Conservation (phyloP, 1,139 yeast genomes). For the Geotrichum restrictum region DNA sequence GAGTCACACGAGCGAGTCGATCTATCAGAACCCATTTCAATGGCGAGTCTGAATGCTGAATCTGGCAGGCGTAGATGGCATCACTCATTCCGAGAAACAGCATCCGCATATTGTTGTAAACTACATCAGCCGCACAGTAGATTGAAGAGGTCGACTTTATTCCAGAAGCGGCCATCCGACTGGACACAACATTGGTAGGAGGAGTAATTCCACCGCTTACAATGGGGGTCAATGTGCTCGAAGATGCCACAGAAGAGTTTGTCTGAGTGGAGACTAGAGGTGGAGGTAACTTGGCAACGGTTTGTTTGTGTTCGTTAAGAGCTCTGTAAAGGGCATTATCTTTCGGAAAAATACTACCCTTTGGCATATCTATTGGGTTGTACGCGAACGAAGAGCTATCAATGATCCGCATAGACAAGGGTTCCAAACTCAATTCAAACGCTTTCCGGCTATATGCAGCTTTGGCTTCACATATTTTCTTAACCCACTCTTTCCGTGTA, state of each 20-base stretch:
- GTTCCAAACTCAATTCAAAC: conserved; percentile 8
- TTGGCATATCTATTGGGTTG: conserved; percentile 8
- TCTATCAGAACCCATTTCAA: conserved; percentile 17
- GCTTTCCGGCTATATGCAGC: conserved; percentile 9
- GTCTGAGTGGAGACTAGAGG: neutral
- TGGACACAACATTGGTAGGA: neutral
- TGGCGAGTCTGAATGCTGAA: conserved; percentile 6
- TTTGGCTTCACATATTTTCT: conserved; percentile 14
- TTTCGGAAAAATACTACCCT: conserved; percentile 6
- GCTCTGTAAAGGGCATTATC: conserved; percentile 13
- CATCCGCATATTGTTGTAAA: conserved; percentile 8
- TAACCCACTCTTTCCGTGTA: conserved; percentile 19
- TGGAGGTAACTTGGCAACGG: conserved; percentile 1
- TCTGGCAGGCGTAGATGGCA: conserved; percentile 16
- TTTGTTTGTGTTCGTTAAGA: conserved; percentile 8
- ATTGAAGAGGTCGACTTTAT: conserved; percentile 6
- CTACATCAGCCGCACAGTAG: conserved; percentile 15
- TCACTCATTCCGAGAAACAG: conserved; percentile 15
- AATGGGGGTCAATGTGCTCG: neutral
- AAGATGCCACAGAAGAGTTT: neutral
- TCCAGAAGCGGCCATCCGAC: neutral
- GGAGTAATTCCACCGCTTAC: neutral
- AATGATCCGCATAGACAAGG: conserved; percentile 13
- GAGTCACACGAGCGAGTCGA: conserved; percentile 8
- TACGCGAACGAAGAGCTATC: conserved; percentile 15